Evolutionary conservation across 2,329 filamentous ascomycete genomes (phyloP), one percentile per base, ranked within the genome.

Genomic region (Dichotomopilus funicola): DNA sequence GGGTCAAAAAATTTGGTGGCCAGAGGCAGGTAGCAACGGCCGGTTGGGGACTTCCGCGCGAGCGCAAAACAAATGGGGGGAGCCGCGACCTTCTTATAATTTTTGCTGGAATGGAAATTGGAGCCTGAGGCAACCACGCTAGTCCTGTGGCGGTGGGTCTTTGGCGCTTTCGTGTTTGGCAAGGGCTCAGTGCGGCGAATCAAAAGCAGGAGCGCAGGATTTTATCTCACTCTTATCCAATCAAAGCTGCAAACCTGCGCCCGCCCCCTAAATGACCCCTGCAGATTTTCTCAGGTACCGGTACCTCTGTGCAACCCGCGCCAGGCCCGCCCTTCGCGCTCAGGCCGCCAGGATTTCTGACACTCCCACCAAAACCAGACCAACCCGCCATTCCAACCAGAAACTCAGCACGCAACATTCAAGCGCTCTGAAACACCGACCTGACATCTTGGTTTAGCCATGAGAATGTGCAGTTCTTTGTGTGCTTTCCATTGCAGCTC

Each of bases 41-140:
- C 74, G 75, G 75, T 80, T 80, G 76, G 76, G 75, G 72, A 75
- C 72, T 79, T 80, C 77, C 76, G 72, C 77, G 72, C 71, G 75
- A 67, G 68, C 68, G 72, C 70, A 67, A 73, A 75, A 74, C 70
- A 70, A 68, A 69, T 66, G 73, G 71, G 73, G 78, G 78, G 77
- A 76, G 72, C 72, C 3, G 69, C 69, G 69, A 67, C 68, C 72
- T 78, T 73, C 73, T 80, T 81, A 81, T 81, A 81, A 75, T 79
- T 79, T 77, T 78, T 59, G 61, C 63, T 36, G 42, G 55, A 51
- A 41, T 50, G 47, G 49, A 35, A 40, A 43, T 7, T 35, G 38
- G 66, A 63, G 65, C 72, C 70, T 73, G 65, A 74, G 73, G 72
- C 72, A 73, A 68, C 72, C 67, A 69, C 70, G 69, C 68, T 66